Conservation (phyloP, 768 basidiomycete species). For the Dioszegia aurantiaca region DNA sequence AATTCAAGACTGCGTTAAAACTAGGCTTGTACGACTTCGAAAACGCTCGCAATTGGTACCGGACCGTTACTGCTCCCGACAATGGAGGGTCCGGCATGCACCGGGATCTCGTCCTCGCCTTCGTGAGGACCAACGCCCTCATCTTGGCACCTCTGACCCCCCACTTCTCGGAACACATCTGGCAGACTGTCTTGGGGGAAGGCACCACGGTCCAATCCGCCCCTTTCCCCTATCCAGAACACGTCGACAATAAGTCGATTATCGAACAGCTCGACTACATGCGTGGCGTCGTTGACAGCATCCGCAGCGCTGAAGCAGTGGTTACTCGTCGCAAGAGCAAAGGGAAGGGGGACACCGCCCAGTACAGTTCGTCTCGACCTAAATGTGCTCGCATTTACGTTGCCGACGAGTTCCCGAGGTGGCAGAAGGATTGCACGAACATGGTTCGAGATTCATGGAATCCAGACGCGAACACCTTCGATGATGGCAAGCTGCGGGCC, state of each 20-base stretch:
- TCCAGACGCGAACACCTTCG: constrained; percentile 59
- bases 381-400: constrained; percentile 87
- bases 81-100: constrained; percentile 73
- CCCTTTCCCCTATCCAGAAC: constrained; percentile 70
- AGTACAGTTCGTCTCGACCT: constrained; percentile 73
- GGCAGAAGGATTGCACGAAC: constrained; percentile 83
- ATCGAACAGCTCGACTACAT: constrained; percentile 79
- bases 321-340: constrained; percentile 75
- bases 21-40: constrained; percentile 95
- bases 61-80: constrained; percentile 57
- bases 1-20: constrained; percentile 94
- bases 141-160: constrained; percentile 83
- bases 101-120: constrained; percentile 75
- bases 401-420: constrained; percentile 83
- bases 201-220: constrained; percentile 76
- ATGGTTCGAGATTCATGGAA: constrained; percentile 68
- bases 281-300: constrained; percentile 82
- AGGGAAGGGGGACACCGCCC: constrained; percentile 58
- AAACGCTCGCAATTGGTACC: constrained; percentile 89
- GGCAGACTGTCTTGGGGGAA: constrained; percentile 70
- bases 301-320: constrained; percentile 79
- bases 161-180: constrained; percentile 90
- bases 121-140: constrained; percentile 76
- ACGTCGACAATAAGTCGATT: constrained; percentile 62
- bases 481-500: constrained; percentile 75